Evolutionary conservation across 768 basidiomycete species (phyloP), one percentile per base, ranked within the genome.

Genomic region (Collybiopsis confluens): DNA sequence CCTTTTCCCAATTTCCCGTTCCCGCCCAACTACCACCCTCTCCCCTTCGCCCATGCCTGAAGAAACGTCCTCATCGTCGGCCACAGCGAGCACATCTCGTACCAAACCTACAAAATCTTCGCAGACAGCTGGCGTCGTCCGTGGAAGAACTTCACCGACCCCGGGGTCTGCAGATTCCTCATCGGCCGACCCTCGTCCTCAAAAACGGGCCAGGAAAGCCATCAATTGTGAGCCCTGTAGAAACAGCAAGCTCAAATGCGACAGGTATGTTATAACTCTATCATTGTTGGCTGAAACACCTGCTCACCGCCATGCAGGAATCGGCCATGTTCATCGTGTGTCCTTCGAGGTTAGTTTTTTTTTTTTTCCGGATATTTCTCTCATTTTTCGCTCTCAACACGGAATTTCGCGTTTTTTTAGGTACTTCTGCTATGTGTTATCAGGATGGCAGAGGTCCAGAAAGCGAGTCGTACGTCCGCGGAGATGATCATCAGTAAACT

Each of bases 141-240:
- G 82, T 50, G 73, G 74, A 20, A 66, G 82, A 52, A 73, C 78
- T 0, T 78, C 82, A 1, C 81, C 82, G 8, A 65, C 69, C 13
- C 72, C 70, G 13, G 71, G 69, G 33, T 59, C 65, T 54, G 58
- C 56, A 26, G 81, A 83, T 20, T 28, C 45, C 36, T 46, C 56
- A 45, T 68, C 69, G 44, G 63, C 62, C 42, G 84, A 86, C 63
- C 75, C 78, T 23, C 75, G 82, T 0, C 85, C 85, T 0, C 87
- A 88, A 21, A 92, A 92, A 69, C 84, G 90, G 43, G 86, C 90
- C 0, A 77, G 90, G 55, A 92, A 92, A 64, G 89, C 90, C 16
- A 90, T 92, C 61, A 92, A 92, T 70, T 92, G 90, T 64, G 89
- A 90, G 61, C 90, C 90, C 2, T 92, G 90, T 72, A 78, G 90